Base-by-base conservation (phyloP, 2,329 filamentous ascomycete species). In the Capronia coronata region DNA sequence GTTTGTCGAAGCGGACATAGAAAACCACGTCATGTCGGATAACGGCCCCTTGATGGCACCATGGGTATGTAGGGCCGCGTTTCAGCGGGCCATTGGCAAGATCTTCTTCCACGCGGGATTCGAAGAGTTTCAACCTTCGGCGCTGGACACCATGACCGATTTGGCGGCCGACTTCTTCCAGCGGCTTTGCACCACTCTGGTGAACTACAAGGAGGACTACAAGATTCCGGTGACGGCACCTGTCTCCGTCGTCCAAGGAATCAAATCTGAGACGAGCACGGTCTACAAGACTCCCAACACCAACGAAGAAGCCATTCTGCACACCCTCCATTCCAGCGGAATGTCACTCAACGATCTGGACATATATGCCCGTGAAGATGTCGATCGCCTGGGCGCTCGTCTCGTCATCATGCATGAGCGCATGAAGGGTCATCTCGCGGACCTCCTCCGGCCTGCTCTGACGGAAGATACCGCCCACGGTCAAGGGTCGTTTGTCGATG, bases 91-190 rank as follows among this genome's bases (percentile, higher is more conserved):
- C 10, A 86, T 97, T 14, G 90, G 86, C 50, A 94, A 97, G 68
- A 82, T 98, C 39, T 91, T 96, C 62, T 98, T 96, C 64, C 88
- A 95, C 64, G 86, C 89, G 34, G 93, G 93, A 0, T 98, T 97
- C 58, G 93, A 98, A 68, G 93, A 98, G 65, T 87, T 94, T 55
- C 93, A 98, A 64, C 93, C 93, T 11, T 94, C 90, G 34, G 91
- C 93, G 22, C 74, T 98, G 23, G 93, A 98, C 59, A 80, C 87
- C 0, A 80, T 94, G 30, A 95, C 93, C 0, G 89, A 95, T 60
- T 80, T 96, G 45, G 89, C 90, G 0, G 83, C 83, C 2, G 87
- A 94, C 60, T 98, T 91, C 65, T 95, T 98, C 62, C 77, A 82
- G 50, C 94, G 94, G 64, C 75, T 98, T 8, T 81, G 84, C 13